Conservation (phyloP, 495 filamentous ascomycete species). For the Hyaloscypha variabilis region DNA sequence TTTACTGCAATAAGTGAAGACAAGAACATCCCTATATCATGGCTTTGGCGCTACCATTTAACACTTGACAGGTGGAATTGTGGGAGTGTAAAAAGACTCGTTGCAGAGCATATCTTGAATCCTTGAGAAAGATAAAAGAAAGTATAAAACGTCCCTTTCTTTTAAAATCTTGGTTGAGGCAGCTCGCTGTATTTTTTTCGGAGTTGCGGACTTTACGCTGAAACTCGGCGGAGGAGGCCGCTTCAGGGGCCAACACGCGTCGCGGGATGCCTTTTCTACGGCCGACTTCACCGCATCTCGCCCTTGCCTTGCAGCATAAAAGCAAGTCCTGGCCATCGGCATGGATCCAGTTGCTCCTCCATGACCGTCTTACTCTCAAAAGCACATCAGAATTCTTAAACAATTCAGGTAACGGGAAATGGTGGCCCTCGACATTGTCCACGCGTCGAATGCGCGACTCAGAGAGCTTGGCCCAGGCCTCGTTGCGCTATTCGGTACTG, state of each 20-base stretch:
- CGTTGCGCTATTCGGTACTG: constrained; percentile 55
- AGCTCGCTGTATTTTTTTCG: too few species aligned
- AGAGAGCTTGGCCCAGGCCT: constrained; percentile 46
- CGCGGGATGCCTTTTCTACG: background rate
- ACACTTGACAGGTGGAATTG: too few species aligned
- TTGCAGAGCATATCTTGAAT: too few species aligned
- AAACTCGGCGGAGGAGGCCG: background rate
- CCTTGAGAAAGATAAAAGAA: too few species aligned
- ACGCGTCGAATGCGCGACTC: constrained; percentile 45
- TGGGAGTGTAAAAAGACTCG: too few species aligned
- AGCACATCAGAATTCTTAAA: too few species aligned
- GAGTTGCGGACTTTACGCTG: background rate
- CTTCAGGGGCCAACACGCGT: background rate
- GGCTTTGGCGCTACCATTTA: too few species aligned
- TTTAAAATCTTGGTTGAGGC: too few species aligned
- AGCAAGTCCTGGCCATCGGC: background rate
- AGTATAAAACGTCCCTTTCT: too few species aligned
- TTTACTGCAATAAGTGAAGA: too few species aligned
- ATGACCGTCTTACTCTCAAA: background rate
- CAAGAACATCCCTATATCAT: too few species aligned
- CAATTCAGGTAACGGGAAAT: too few species aligned
- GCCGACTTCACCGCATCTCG: background rate
- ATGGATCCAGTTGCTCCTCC: background rate
- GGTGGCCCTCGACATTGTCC: constrained; percentile 44
- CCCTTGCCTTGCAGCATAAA: background rate